Conservation (phyloP, 805 yeast species). For the Cyberlindnera suaveolens region DNA sequence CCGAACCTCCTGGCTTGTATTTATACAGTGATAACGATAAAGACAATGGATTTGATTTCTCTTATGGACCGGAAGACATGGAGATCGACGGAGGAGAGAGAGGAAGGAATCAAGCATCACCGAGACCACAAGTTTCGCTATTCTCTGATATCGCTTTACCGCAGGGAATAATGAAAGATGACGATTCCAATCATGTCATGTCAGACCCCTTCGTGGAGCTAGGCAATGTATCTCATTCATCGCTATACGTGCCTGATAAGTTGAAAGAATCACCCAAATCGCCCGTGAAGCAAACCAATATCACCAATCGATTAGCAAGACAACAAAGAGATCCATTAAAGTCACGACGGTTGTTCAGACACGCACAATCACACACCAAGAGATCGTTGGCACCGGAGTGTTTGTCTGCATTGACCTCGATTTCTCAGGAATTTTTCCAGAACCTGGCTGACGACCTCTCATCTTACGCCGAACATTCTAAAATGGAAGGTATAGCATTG, state of each 20-base stretch:
- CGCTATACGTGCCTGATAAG: background rate
- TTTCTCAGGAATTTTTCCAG: slow-evolving; percentile 25
- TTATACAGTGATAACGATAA: too few species aligned
- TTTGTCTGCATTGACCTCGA: slow-evolving; percentile 16
- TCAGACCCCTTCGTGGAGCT: slow-evolving; percentile 4
- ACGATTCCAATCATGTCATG: slow-evolving; percentile 1
- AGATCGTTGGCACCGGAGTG: slow-evolving; percentile 18
- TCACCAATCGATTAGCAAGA: background rate
- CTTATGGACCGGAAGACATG: background rate
- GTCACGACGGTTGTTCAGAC: slow-evolving; percentile 4
- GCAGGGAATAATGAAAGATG: slow-evolving; percentile 20
- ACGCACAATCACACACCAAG: slow-evolving; percentile 6
- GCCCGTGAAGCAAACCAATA: background rate
- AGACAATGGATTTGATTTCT: too few species aligned
- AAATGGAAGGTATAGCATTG: slow-evolving; percentile 22
- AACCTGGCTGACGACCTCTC: slow-evolving; percentile 23
- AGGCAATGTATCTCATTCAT: background rate
- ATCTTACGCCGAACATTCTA: slow-evolving; percentile 29
- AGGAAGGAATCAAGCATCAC: background rate
- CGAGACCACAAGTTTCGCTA: slow-evolving; percentile 1
- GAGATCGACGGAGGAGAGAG: background rate
- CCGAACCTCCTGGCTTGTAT: background rate
- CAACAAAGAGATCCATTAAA: slow-evolving; percentile 1
- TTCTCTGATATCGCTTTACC: slow-evolving; percentile 23
- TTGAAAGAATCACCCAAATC: background rate